Conservation (phyloP, 2,329 filamentous ascomycete genomes). For the Cladosporium sp. region DNA sequence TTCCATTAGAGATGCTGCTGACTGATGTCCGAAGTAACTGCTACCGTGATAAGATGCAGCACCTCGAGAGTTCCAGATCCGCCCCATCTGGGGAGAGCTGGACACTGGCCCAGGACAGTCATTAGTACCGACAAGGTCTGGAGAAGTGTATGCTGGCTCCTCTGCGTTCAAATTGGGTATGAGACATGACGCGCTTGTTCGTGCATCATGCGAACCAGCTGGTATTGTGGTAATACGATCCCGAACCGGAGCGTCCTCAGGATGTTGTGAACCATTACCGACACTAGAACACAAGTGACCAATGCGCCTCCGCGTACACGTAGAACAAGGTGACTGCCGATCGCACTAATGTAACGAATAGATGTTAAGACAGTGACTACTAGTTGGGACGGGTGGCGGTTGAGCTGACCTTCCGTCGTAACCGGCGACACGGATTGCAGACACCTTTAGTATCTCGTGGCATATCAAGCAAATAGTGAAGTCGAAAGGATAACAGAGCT, state of each 20-base stretch:
- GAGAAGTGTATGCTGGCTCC: neutral
- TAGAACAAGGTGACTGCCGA: slow-evolving; percentile 1
- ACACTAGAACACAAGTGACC: neutral
- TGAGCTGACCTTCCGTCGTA: slow-evolving; percentile 1
- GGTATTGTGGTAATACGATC: neutral
- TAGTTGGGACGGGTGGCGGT: neutral
- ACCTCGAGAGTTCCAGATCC: slow-evolving; percentile 3
- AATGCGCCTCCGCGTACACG: neutral
- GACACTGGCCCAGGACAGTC: neutral
- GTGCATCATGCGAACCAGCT: neutral
- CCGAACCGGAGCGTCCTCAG: neutral
- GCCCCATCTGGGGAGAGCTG: neutral
- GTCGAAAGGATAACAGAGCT: neutral
- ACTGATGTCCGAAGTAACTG: slow-evolving; percentile 7
- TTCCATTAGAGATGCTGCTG: slow-evolving; percentile 1
- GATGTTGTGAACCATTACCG: neutral
- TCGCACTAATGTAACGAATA: neutral
- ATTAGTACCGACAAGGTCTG: neutral
- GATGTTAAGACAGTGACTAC: neutral
- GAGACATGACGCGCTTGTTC: neutral
- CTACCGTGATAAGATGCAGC: slow-evolving; percentile 4
- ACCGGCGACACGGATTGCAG: neutral
- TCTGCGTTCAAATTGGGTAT: neutral
- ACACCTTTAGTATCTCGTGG: neutral
- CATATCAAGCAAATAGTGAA: neutral